Percentiles rank a stretch among this genome's conserved stretches.
phyloP scores from a whole-genome alignment of 1,284 basidiomycete genomes.

The Paramarasmius palmivorus region DNA sequence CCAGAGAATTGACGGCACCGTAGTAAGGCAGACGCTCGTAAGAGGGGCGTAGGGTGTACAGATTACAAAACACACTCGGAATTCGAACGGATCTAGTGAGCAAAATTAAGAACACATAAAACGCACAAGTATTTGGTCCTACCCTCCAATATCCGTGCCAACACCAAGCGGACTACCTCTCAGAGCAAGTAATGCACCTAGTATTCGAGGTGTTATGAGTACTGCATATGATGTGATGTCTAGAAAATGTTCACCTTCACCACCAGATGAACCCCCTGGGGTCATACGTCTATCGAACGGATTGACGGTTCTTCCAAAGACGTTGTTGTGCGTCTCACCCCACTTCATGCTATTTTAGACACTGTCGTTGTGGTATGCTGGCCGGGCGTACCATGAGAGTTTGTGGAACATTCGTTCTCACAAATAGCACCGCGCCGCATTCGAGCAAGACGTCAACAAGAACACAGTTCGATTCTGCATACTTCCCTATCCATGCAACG shows the following conservation, averaged over 20 bases:
- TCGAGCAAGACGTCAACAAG: conserved; percentile 62
- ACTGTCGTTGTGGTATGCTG: too few species aligned
- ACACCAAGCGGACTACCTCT: conserved; percentile 57
- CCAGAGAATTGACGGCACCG: conserved; percentile 61
- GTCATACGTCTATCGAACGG: conserved; percentile 49
- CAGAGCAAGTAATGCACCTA: conserved; percentile 17
- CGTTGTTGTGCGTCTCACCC: conserved; percentile 54
- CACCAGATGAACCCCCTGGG: conserved; percentile 60
- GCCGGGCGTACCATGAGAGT: conserved; percentile 53
- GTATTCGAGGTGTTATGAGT: too few species aligned
- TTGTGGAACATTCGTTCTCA: conserved; percentile 73
- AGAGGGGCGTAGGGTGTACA: conserved; percentile 73
- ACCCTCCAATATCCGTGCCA: conserved; percentile 72
- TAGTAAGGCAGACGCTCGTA: conserved; percentile 71
- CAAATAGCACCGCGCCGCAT: conserved; percentile 67
- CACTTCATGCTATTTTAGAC: too few species aligned
- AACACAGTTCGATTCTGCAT: conserved; percentile 52
- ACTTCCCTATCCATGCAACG: conserved; percentile 62
- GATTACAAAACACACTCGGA: conserved; percentile 64
- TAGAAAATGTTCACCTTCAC: too few species aligned
- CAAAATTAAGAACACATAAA: background rate
- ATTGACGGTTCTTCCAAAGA: conserved; percentile 50
- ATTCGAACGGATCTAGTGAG: conserved; percentile 67
- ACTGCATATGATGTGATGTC: too few species aligned
- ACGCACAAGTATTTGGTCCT: conserved; percentile 7